These are phyloP conservation scores for Cryptococcus hybrid DNA, from an alignment of 1,284 basidiomycete genomes.

Conservation along the genomic window DNA sequence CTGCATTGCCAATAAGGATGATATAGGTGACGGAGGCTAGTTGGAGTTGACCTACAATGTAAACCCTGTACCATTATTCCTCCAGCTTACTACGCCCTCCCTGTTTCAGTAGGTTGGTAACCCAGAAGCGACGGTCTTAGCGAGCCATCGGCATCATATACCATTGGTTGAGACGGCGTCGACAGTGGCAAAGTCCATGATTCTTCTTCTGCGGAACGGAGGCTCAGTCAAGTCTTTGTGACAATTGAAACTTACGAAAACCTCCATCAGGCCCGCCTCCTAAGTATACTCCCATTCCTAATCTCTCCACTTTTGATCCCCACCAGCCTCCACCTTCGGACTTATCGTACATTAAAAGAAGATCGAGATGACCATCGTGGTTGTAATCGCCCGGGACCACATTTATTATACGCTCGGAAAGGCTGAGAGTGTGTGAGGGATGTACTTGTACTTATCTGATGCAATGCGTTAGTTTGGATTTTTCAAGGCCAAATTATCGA, in stretches of 20 bases:
- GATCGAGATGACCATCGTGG: slow-evolving; percentile 83
- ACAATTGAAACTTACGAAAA: slow-evolving; percentile 59
- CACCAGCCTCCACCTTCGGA: slow-evolving; percentile 52
- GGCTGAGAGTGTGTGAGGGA: slow-evolving; percentile 29
- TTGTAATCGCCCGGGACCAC: slow-evolving; percentile 91
- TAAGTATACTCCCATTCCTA: slow-evolving; percentile 68
- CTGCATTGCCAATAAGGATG: slow-evolving; percentile 5
- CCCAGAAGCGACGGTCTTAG: slow-evolving; percentile 88
- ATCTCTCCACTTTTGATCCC: slow-evolving; percentile 41
- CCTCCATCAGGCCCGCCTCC: slow-evolving; percentile 60
- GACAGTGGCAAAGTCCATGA: slow-evolving; percentile 29
- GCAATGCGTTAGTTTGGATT: slow-evolving; percentile 17
- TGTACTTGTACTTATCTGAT: slow-evolving; percentile 53
- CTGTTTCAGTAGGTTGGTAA: slow-evolving; percentile 51
- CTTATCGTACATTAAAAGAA: slow-evolving; percentile 76
- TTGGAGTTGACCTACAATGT: slow-evolving; percentile 13
- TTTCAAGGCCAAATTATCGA: neutral
- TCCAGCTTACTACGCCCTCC: slow-evolving; percentile 19
- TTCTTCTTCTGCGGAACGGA: slow-evolving; percentile 11
- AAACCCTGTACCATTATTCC: slow-evolving; percentile 28
- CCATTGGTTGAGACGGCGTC: slow-evolving; percentile 65
- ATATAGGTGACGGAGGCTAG: neutral
- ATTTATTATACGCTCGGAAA: slow-evolving; percentile 54
- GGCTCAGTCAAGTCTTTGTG: neutral
- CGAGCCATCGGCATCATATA: slow-evolving; percentile 81